Conservation (phyloP, 352 stramenopile genomes). For the Phytophthora colocasiae region DNA sequence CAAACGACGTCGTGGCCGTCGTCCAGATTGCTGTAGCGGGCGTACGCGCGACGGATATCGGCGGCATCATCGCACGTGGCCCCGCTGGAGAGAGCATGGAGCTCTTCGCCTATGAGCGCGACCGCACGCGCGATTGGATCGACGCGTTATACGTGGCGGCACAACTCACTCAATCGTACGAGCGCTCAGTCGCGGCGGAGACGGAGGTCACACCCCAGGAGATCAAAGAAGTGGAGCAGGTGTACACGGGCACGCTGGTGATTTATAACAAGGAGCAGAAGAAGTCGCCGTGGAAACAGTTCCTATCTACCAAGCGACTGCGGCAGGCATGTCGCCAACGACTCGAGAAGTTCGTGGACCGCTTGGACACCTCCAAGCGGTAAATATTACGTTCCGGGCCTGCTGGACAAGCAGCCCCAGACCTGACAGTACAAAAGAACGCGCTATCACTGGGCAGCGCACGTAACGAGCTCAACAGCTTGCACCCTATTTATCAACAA, state of each 20-base stretch:
- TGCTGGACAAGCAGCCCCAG: slow-evolving; percentile 12
- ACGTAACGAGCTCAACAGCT: slow-evolving; percentile 23
- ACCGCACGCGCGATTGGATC: slow-evolving; percentile 60
- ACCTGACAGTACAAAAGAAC: slow-evolving; percentile 5
- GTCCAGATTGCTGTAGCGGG: slow-evolving; percentile 73
- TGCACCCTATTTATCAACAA: slow-evolving; percentile 37
- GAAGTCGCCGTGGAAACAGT: slow-evolving; percentile 49
- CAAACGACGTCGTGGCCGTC: slow-evolving; percentile 47
- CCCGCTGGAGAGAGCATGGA: slow-evolving; percentile 76
- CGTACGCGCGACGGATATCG: slow-evolving; percentile 55
- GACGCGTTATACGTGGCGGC: slow-evolving; percentile 74
- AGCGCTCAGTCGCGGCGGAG: slow-evolving; percentile 45
- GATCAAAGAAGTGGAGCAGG: slow-evolving; percentile 46
- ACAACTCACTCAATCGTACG: slow-evolving; percentile 53
- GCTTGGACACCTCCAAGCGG: slow-evolving; percentile 54
- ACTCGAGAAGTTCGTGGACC: slow-evolving; percentile 70
- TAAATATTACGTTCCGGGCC: slow-evolving; percentile 27
- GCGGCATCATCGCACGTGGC: slow-evolving; percentile 56
- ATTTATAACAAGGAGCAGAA: slow-evolving; percentile 70
- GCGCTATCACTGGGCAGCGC: slow-evolving; percentile 10
- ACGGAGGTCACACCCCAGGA: slow-evolving; percentile 26
- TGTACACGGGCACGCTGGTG: slow-evolving; percentile 76
- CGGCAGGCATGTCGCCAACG: slow-evolving; percentile 53
- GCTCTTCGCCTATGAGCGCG: slow-evolving; percentile 73
- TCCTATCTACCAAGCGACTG: slow-evolving; percentile 46